phyloP scores from a whole-genome alignment of 2,329 filamentous ascomycete species.

The Aspergillus sp. region DNA sequence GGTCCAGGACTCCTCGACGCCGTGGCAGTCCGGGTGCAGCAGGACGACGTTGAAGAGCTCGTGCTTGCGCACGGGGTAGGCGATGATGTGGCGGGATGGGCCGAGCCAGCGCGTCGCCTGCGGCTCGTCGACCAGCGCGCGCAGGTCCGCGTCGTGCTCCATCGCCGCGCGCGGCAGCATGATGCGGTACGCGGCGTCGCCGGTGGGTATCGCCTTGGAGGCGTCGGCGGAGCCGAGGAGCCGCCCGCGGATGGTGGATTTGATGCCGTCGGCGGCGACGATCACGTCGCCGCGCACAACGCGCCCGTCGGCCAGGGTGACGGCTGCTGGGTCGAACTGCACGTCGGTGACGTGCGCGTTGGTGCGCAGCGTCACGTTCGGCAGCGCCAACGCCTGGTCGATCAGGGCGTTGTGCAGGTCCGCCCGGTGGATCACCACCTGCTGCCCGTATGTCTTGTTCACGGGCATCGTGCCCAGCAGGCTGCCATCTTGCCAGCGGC shows the following conservation, averaged over 20 bases:
- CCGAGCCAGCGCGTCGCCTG: conserved; percentile 74
- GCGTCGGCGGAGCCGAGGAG: conserved; percentile 32
- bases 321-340: conserved; percentile 26
- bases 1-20: conserved; percentile 63
- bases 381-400: conserved; percentile 25
- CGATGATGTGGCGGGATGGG: conserved; percentile 72
- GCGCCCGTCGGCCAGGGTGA: conserved; percentile 27
- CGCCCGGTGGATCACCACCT: conserved; percentile 36
- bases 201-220: conserved; percentile 47
- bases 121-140: conserved; percentile 65
- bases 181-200: conserved; percentile 76
- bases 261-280: conserved; percentile 56
- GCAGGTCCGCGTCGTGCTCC: conserved; percentile 64
- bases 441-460: conserved; percentile 35
- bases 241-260: conserved; percentile 45
- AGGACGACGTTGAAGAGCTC: conserved; percentile 65
- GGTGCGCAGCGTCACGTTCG: conserved; percentile 29
- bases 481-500: conserved; percentile 34
- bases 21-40: conserved; percentile 61
- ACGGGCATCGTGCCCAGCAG: conserved; percentile 33
- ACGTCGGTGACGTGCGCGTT: conserved; percentile 29
- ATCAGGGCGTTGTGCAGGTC: conserved; percentile 36
- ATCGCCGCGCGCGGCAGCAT: conserved; percentile 70
- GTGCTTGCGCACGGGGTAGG: conserved; percentile 70
- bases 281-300: conserved; percentile 46